A percentile compares a stretch with the other conserved stretches of the same genome.
phyloP scores from a whole-genome alignment of 2,329 filamentous ascomycete species.

The Stachybotrys echinatus region DNA sequence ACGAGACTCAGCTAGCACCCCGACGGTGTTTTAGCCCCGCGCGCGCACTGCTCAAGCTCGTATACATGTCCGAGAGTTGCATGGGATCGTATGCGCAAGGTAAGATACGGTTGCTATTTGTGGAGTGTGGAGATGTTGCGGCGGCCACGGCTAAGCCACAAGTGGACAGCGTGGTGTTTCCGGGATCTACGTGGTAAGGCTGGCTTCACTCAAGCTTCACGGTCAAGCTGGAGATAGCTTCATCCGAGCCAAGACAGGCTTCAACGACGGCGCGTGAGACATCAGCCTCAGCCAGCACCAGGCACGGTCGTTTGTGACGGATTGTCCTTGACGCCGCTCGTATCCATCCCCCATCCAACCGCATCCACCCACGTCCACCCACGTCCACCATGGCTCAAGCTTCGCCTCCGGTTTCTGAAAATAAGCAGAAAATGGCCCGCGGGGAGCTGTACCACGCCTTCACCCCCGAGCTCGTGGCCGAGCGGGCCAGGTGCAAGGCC shows the following conservation, averaged over 20 bases:
- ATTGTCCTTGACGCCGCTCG: no score
- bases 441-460: slow-evolving; percentile 75
- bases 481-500: slow-evolving; percentile 54
- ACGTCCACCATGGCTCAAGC: no score
- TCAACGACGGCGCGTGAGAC: no score
- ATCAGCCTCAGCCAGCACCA: no score
- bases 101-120: not conserved
- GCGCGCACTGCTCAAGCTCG: no score
- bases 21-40: no score
- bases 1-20: no score
- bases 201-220: no score
- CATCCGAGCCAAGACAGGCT: not conserved
- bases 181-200: not conserved
- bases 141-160: not conserved
- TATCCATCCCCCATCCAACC: no score
- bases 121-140: not conserved
- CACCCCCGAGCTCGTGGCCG: slow-evolving; percentile 59
- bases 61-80: no score
- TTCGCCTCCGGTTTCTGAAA: slow-evolving; percentile 32
- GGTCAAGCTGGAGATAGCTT: not conserved
- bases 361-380: no score
- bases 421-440: slow-evolving; percentile 51
- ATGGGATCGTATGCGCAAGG: not conserved
- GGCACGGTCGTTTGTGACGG: no score
- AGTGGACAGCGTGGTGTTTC: not conserved